phyloP scores from a whole-genome alignment of 78 protist genomes.

The Dictyostelium capitatum region DNA sequence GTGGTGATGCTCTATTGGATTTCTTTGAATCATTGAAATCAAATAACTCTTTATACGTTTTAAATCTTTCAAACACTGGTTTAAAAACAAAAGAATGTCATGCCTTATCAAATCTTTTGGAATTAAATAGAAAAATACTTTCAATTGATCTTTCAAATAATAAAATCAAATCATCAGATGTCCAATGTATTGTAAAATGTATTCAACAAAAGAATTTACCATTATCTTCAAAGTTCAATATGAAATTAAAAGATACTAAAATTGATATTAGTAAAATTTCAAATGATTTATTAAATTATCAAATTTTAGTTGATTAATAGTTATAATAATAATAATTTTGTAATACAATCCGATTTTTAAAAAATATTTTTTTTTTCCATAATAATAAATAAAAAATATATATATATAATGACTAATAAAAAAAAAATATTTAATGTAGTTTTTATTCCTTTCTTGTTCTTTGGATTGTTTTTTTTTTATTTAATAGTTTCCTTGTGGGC shows the following conservation, averaged over 20 bases:
- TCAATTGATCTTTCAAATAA: not conserved
- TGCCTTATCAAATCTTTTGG: not conserved
- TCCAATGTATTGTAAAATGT: slow-evolving; percentile 12
- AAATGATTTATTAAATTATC: slow-evolving; percentile 19
- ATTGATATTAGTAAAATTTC: slow-evolving; percentile 5
- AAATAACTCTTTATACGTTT: not conserved
- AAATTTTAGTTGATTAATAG: not conserved
- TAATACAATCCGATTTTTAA: too few species aligned
- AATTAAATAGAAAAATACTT: not conserved
- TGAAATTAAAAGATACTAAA: slow-evolving; percentile 9
- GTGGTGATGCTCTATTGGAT: not conserved
- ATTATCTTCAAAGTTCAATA: not conserved
- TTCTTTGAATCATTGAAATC: not conserved
- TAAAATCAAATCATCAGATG: slow-evolving; percentile 14
- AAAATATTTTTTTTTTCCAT: too few species aligned
- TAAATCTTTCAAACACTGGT: slow-evolving; percentile 23
- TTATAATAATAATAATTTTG: too few species aligned
- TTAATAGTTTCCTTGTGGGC: too few species aligned
- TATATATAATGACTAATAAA: too few species aligned
- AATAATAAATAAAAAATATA: too few species aligned
- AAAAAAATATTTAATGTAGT: too few species aligned
- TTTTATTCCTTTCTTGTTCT: too few species aligned
- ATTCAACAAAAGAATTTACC: slow-evolving; percentile 10
- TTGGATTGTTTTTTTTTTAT: too few species aligned
- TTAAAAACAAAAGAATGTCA: slow-evolving; percentile 17